phyloP scores from a whole-genome alignment of 1,284 basidiomycete species.

The Cryptococcus sp. region DNA sequence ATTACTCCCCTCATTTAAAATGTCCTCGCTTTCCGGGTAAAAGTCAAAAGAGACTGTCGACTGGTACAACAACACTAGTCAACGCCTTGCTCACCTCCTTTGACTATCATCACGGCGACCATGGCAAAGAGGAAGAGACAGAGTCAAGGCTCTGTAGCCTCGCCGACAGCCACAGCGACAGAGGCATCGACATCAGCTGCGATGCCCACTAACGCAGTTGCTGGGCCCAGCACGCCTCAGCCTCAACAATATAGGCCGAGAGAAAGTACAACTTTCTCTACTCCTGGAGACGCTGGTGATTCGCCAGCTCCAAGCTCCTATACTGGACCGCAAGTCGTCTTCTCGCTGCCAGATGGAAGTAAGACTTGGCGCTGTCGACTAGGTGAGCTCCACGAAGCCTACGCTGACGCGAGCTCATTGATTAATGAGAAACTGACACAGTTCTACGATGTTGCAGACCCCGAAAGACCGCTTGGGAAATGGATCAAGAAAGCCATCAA shows the following conservation, averaged over 20 bases:
- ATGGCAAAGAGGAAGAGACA: slow-evolving; percentile 14
- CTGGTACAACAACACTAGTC: background rate
- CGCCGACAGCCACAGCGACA: background rate
- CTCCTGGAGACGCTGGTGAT: too few relatives aligned
- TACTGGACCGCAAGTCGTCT: slow-evolving; percentile 2
- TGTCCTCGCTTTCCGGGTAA: too few relatives aligned
- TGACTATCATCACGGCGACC: background rate
- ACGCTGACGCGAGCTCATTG: background rate
- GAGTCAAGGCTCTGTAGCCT: background rate
- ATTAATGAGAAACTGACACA: background rate
- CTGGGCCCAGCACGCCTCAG: too few relatives aligned
- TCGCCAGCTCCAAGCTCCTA: background rate
- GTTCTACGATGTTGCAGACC: slow-evolving; percentile 1
- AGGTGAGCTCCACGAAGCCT: slow-evolving; percentile 5
- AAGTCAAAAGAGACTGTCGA: background rate
- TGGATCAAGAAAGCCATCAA: slow-evolving; percentile 7
- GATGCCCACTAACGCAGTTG: too few relatives aligned
- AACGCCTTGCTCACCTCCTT: background rate
- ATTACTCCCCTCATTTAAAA: too few relatives aligned
- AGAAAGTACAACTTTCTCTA: too few relatives aligned
- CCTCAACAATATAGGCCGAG: too few relatives aligned
- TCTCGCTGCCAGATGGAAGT: slow-evolving; percentile 15
- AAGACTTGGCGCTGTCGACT: slow-evolving; percentile 5
- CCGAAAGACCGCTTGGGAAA: slow-evolving; percentile 3
- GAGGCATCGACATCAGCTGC: too few relatives aligned